Evolutionary conservation across 2,329 filamentous ascomycete genomes (phyloP).

Genomic region (Clonostachys rhizophaga): DNA sequence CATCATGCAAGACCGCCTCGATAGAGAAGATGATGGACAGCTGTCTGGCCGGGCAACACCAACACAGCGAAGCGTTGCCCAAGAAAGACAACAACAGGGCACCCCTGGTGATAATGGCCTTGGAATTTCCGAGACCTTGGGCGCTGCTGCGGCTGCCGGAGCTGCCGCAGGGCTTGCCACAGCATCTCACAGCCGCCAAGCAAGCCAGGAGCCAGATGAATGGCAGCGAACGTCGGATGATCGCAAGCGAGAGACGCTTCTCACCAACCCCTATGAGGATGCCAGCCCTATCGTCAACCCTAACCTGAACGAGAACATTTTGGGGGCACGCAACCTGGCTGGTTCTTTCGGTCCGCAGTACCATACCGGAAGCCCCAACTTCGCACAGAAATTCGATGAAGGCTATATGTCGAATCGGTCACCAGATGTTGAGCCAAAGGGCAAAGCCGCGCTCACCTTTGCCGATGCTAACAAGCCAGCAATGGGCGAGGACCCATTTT

Average conservation of each 20-base stretch:
- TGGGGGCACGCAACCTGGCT: constrained; percentile 30
- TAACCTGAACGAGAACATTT: constrained; percentile 43
- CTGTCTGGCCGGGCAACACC: constrained; percentile 55
- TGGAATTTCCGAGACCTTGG: constrained; percentile 21
- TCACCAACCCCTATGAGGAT: constrained; percentile 65
- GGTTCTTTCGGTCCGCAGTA: constrained; percentile 36
- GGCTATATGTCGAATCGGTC: constrained; percentile 77
- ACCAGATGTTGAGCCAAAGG: constrained; percentile 47
- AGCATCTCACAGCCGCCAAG: constrained; percentile 43
- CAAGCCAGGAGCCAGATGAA: constrained; percentile 57
- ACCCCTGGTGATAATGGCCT: neutral
- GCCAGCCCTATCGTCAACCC: constrained; percentile 57
- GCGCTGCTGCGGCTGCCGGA: constrained; percentile 48
- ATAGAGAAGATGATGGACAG: constrained; percentile 39
- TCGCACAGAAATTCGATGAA: constrained; percentile 65
- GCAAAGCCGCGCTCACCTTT: constrained; percentile 41
- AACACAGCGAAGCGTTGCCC: constrained; percentile 16
- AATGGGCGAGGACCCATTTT: constrained; percentile 61
- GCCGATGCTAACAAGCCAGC: too few species aligned
- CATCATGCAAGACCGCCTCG: constrained; percentile 63
- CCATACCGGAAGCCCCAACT: constrained; percentile 51
- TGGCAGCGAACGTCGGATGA: constrained; percentile 60
- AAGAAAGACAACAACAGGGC: too few species aligned
- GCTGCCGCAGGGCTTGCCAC: constrained; percentile 43
- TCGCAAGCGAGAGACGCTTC: constrained; percentile 59